Base-by-base conservation (phyloP, 2,329 filamentous ascomycete species). In the Lecanicillium sp. region DNA sequence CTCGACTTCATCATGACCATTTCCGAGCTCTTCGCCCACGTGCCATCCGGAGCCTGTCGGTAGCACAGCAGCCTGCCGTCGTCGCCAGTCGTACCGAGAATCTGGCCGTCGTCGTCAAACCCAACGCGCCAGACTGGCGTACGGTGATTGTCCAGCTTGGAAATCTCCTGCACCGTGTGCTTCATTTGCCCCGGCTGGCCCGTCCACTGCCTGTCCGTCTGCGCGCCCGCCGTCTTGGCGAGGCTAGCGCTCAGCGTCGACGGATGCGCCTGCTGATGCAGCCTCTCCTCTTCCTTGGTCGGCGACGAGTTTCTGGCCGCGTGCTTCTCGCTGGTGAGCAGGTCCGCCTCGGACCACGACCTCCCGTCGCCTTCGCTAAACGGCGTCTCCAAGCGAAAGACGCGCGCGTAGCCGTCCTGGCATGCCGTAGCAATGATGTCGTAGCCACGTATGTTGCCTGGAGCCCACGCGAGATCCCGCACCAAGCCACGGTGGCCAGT, bases 341-440 rank as follows among this genome's bases (percentile, higher is more conserved):
- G 57, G 44, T 72, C 66, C 5, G 60, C 53, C 6, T 60, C 57
- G 5, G 69, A 65, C 73, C 69, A 79, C 5, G 63, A 64, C 48
- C 65, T 72, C 33, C 58, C 72, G 50, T 64, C 72, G 44, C 59
- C 65, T 44, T 54, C 62, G 46, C 50, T 57, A 44, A 62, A 62
- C 1, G 74, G 71, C 0, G 83, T 84, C 27, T 81, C 77, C 14
- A 94, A 60, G 50, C 90, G 80, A 54, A 94, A 95, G n/a, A 98
- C 83, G 29, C 90, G 76, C 29, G 96, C 79, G 50, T 79, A 81
- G 3, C 92, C 90, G 56, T 98, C 92, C 59, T 94, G 94, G 56
- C 87, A 92, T 3, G 88, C 90, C 5, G 89, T 94, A 3, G 90
- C 92, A 50, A 97, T 75, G 41, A 90, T 74, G 58, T 98, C 92